Percentiles rank a stretch among this genome's conserved stretches.
phyloP scores from a whole-genome alignment of 1,139 yeast genomes.

The Pichia sp. region DNA sequence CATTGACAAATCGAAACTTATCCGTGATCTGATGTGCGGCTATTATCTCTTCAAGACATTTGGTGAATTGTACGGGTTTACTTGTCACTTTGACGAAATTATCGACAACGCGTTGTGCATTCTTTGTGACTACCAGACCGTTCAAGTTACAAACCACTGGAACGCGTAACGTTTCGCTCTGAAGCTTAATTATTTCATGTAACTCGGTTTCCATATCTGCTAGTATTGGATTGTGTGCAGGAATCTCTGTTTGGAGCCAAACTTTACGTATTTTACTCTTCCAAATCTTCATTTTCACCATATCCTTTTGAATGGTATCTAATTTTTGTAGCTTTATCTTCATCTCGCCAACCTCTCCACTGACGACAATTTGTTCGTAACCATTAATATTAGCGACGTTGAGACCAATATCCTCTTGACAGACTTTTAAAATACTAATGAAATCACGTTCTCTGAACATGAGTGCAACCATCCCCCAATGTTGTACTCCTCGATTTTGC shows the following conservation, averaged over 20 bases:
- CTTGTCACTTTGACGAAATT: conserved; percentile 25
- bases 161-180: conserved; percentile 13
- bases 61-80: conserved; percentile 25
- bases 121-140: conserved; percentile 16
- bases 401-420: conserved; percentile 14
- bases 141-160: conserved; percentile 25
- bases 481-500: not conserved
- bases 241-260: conserved; percentile 24
- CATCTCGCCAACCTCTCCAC: conserved; percentile 21
- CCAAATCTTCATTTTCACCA: conserved; percentile 17
- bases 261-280: conserved; percentile 20
- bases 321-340: conserved; percentile 10
- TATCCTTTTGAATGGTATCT: conserved; percentile 10
- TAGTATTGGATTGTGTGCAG: conserved; percentile 27
- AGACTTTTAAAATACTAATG: conserved; percentile 13
- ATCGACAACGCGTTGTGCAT: conserved; percentile 17
- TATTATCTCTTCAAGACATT: conserved; percentile 22
- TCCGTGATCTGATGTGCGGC: conserved; percentile 2
- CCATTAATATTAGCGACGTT: conserved; percentile 28
- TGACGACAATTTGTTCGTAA: conserved; percentile 29
- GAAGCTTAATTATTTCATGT: conserved; percentile 7
- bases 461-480: conserved; percentile 27
- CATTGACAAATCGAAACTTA: conserved; percentile 20
- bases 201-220: conserved; percentile 21
- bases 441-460: conserved; percentile 23